A percentile compares a stretch with the other conserved stretches of the same genome.
Conservation (phyloP, 345 rosid genomes). For the Rhizophora mangle region DNA sequence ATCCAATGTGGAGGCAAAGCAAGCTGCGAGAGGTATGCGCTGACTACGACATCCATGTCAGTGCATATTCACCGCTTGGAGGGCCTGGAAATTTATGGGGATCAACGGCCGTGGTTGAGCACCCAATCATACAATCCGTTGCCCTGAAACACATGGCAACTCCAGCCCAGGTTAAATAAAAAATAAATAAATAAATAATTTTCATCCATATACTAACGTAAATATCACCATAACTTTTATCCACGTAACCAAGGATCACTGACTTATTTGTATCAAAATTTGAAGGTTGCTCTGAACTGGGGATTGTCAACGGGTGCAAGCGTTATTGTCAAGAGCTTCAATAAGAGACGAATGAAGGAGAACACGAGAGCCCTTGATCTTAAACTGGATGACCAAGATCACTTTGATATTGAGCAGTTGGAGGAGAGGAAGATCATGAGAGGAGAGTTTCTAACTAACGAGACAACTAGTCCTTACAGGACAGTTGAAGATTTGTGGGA, state of each 20-base stretch:
- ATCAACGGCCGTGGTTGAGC: constrained; percentile 63
- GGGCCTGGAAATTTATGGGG: constrained; percentile 85
- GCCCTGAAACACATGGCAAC: constrained; percentile 62
- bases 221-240: neutral
- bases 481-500: constrained; percentile 75
- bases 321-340: constrained; percentile 80
- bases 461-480: constrained; percentile 75
- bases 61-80: constrained; percentile 85
- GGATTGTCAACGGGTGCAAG: constrained; percentile 76
- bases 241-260: neutral
- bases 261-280: neutral
- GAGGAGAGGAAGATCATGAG: constrained; percentile 77
- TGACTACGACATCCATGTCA: constrained; percentile 60
- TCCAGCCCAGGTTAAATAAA: constrained; percentile 59
- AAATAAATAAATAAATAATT: neutral
- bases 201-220: neutral
- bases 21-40: constrained; percentile 61
- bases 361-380: constrained; percentile 56
- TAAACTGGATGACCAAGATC: constrained; percentile 54
- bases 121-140: constrained; percentile 56
- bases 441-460: constrained; percentile 65
- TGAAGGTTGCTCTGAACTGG: constrained; percentile 81
- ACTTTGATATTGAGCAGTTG: constrained; percentile 47
- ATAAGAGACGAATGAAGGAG: constrained; percentile 53
- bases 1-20: constrained; percentile 84